phyloP scores from a whole-genome alignment of 2,329 filamentous ascomycete genomes.

The Hymenoscyphus fructigenus region DNA sequence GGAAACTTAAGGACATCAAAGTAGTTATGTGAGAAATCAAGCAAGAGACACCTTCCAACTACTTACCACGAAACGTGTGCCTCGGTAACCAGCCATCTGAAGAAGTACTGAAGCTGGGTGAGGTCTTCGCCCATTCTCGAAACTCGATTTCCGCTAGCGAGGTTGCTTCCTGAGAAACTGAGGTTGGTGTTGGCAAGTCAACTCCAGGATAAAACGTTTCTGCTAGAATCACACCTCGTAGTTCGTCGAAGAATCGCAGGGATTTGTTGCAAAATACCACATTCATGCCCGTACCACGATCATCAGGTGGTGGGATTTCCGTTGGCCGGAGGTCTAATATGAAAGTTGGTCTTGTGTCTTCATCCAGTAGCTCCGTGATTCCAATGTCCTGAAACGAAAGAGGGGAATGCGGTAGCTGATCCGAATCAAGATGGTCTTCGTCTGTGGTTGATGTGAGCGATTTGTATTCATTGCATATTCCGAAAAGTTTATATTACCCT shows the following conservation, averaged over 20 bases:
- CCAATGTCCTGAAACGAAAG: conserved; percentile 17
- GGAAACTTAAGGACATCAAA: background rate
- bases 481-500: conserved; percentile 5
- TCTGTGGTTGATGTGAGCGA: conserved; percentile 12
- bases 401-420: background rate
- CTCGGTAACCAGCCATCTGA: conserved; percentile 52
- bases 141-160: conserved; percentile 47
- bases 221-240: conserved; percentile 22
- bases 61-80: conserved; percentile 55
- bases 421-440: background rate
- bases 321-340: conserved; percentile 25
- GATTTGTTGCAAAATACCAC: conserved; percentile 24
- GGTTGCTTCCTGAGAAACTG: conserved; percentile 6
- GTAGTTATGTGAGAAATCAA: background rate
- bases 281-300: conserved; percentile 18
- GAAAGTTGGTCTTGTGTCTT: conserved; percentile 28
- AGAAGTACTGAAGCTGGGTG: conserved; percentile 39
- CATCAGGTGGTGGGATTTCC: conserved; percentile 8
- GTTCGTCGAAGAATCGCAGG: conserved; percentile 26
- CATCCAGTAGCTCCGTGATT: conserved; percentile 27
- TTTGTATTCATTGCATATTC: conserved; percentile 5
- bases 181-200: background rate
- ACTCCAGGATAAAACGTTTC: conserved; percentile 24
- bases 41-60: background rate
- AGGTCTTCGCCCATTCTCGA: conserved; percentile 63